These are phyloP conservation scores for Penicillium sp. DNA, from an alignment of 2,329 filamentous ascomycete species.

Conservation along the genomic window DNA sequence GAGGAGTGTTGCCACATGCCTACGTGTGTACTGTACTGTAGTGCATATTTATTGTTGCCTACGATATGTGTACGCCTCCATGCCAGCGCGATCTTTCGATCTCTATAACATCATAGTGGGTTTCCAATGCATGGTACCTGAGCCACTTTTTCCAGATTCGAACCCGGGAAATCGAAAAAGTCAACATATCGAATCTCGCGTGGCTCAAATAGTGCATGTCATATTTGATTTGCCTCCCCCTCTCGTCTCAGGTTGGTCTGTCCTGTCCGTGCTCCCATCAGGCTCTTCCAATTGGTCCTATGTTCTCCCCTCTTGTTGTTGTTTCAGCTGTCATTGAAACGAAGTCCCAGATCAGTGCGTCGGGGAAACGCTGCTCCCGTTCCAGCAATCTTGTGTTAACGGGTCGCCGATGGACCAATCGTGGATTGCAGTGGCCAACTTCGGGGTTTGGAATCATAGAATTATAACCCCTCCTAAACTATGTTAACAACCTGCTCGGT, in stretches of 20 bases:
- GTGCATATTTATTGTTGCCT: background rate
- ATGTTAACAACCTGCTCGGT: background rate
- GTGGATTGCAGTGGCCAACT: background rate
- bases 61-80: too few relatives aligned
- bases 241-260: background rate
- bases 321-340: constrained; percentile 23
- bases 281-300: constrained; percentile 4
- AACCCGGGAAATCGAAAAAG: background rate
- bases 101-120: background rate
- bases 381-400: constrained; percentile 18
- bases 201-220: constrained; percentile 9
- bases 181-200: constrained; percentile 16
- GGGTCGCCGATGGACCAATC: constrained; percentile 19
- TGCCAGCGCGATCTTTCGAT: background rate
- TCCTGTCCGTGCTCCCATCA: constrained; percentile 7
- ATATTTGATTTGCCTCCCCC: background rate
- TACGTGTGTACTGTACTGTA: too few relatives aligned
- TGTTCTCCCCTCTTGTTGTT: background rate
- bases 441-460: constrained; percentile 4
- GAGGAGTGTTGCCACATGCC: too few relatives aligned
- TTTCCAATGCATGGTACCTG: background rate
- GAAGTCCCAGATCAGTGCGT: constrained; percentile 15
- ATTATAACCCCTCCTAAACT: background rate
- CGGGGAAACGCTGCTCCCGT: constrained; percentile 10
- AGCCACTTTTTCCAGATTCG: background rate